phyloP scores from a whole-genome alignment of 495 filamentous ascomycete species.

The Rostrohypoxylon terebratum region DNA sequence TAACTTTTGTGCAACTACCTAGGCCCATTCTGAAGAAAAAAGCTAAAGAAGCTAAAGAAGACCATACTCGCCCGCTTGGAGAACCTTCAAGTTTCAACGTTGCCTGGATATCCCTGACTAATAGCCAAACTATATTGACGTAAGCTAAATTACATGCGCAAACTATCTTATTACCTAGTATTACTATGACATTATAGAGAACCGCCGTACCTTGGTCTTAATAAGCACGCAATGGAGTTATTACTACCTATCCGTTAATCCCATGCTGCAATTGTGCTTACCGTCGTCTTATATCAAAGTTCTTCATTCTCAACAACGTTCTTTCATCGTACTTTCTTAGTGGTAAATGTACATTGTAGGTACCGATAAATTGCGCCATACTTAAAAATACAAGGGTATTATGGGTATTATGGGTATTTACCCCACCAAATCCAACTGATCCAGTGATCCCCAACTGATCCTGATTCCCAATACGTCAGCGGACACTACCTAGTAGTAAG shows the following conservation, averaged over 20 bases:
- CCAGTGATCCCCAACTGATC: no score
- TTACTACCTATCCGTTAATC: background rate
- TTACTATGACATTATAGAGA: background rate
- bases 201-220: background rate
- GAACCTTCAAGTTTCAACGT: no score
- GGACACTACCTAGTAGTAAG: constrained; percentile 1
- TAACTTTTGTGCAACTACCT: no score
- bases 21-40: no score
- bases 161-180: background rate
- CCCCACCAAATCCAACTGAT: background rate
- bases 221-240: background rate
- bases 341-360: background rate
- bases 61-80: background rate
- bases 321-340: background rate
- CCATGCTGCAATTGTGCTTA: background rate
- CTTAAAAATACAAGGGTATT: background rate
- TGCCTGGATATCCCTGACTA: background rate
- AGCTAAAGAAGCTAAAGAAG: no score
- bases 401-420: no score
- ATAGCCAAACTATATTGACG: background rate
- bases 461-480: constrained; percentile 25
- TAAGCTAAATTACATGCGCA: background rate
- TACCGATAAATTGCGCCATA: background rate
- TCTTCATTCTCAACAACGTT: background rate
- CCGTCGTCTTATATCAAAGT: background rate